Percentiles rank a stretch among this genome's conserved stretches.
Evolutionary conservation across 2,329 filamentous ascomycete species (phyloP).

Genomic region (Alternaria postmessia): DNA sequence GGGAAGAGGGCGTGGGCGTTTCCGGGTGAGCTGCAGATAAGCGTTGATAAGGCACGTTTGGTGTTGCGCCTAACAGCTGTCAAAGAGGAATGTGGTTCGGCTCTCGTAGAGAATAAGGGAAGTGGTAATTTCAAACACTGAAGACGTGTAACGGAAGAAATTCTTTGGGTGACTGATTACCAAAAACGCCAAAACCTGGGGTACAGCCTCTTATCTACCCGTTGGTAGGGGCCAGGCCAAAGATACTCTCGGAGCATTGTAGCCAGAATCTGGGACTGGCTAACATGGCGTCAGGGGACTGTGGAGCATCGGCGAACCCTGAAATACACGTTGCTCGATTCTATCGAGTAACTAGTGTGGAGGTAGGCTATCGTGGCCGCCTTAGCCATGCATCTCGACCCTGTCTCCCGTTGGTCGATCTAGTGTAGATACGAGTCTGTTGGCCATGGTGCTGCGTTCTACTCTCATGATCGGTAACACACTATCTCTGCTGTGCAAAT

Average conservation of each 20-base stretch:
- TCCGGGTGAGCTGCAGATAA: slow-evolving; percentile 40
- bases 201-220: slow-evolving; percentile 48
- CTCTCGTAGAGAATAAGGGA: background rate
- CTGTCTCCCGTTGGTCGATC: slow-evolving; percentile 23
- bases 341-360: slow-evolving; percentile 28
- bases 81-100: slow-evolving; percentile 16
- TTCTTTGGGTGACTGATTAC: slow-evolving; percentile 9
- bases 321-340: slow-evolving; percentile 45
- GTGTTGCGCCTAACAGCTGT: slow-evolving; percentile 19
- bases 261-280: slow-evolving; percentile 22
- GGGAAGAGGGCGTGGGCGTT: slow-evolving; percentile 27
- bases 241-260: slow-evolving; percentile 18
- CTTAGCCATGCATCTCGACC: slow-evolving; percentile 29
- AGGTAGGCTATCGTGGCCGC: slow-evolving; percentile 39
- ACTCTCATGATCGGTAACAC: background rate
- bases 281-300: slow-evolving; percentile 29
- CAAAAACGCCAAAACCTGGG: slow-evolving; percentile 44
- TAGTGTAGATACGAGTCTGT: slow-evolving; percentile 17
- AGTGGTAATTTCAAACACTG: background rate
- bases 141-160: slow-evolving; percentile 7
- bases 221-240: slow-evolving; percentile 24
- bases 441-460: background rate
- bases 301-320: slow-evolving; percentile 26
- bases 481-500: background rate
- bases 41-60: slow-evolving; percentile 42